Percentiles rank a stretch among this genome's conserved stretches.
phyloP scores from a whole-genome alignment of 2,329 filamentous ascomycete genomes.

The Madurella fahalii region DNA sequence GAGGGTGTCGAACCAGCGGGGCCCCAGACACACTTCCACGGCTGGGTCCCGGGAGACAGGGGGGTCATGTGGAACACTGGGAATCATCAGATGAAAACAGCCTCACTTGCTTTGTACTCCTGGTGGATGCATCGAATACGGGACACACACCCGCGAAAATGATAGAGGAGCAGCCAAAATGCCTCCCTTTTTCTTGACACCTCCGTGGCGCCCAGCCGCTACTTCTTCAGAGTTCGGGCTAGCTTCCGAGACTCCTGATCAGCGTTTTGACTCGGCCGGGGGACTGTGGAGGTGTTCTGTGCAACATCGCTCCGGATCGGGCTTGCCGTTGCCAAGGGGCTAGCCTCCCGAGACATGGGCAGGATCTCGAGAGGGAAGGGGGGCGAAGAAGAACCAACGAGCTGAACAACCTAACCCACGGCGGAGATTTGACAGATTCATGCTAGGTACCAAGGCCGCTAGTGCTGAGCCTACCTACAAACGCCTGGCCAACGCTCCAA shows the following conservation, averaged over 20 bases:
- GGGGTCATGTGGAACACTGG: too few species aligned
- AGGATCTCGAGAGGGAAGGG: not conserved
- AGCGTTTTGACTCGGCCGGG: constrained; percentile 22
- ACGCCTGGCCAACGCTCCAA: constrained; percentile 11
- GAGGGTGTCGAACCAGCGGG: too few species aligned
- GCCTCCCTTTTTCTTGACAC: too few species aligned
- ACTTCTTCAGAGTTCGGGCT: constrained; percentile 20
- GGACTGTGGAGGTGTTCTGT: not conserved
- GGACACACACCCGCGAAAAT: too few species aligned
- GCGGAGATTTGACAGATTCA: not conserved
- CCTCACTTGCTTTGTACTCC: too few species aligned
- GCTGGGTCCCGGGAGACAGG: too few species aligned
- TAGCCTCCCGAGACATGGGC: constrained; percentile 4
- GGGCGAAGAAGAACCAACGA: not conserved
- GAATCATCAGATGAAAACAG: too few species aligned
- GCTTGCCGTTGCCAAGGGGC: constrained; percentile 19
- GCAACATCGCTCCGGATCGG: constrained; percentile 17
- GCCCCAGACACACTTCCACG: too few species aligned
- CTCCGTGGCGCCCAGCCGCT: not conserved
- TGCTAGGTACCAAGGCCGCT: not conserved
- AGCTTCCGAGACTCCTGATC: constrained; percentile 28
- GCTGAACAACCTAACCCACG: not conserved
- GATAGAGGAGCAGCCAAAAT: too few species aligned
- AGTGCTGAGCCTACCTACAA: not conserved
- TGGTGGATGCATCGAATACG: too few species aligned